phyloP scores from a whole-genome alignment of 495 filamentous ascomycete species.

The Penicillium paradoxum region DNA sequence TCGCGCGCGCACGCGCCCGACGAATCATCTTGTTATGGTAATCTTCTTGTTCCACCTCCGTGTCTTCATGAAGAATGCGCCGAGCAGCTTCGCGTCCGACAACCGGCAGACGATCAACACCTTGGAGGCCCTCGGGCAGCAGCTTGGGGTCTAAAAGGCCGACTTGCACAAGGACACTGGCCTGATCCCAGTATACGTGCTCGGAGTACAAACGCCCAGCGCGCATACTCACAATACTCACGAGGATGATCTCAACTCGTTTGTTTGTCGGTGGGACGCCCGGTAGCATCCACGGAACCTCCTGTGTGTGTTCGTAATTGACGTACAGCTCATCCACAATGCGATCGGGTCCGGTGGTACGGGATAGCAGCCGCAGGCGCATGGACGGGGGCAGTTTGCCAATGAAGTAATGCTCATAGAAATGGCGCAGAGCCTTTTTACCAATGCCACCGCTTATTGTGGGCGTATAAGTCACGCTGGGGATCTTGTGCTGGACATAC shows the following conservation, averaged over 20 bases:
- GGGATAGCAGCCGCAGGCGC: slow-evolving; percentile 62
- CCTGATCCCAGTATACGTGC: slow-evolving; percentile 87
- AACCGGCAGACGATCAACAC: slow-evolving; percentile 62
- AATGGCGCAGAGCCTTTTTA: slow-evolving; percentile 55
- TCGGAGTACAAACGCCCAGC: slow-evolving; percentile 74
- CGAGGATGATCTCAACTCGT: slow-evolving; percentile 64
- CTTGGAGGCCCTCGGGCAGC: slow-evolving; percentile 42
- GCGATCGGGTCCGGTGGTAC: slow-evolving; percentile 60
- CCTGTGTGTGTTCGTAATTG: slow-evolving; percentile 64
- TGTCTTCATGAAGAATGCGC: slow-evolving; percentile 60
- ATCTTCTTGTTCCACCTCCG: slow-evolving; percentile 33
- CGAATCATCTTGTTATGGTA: slow-evolving; percentile 42
- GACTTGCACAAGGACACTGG: slow-evolving; percentile 69
- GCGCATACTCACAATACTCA: slow-evolving; percentile 69
- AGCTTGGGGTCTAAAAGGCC: slow-evolving; percentile 66
- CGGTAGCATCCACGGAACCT: slow-evolving; percentile 77
- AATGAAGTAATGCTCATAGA: slow-evolving; percentile 74
- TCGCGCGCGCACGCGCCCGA: slow-evolving; percentile 22
- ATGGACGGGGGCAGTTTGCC: slow-evolving; percentile 63
- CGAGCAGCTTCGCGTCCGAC: slow-evolving; percentile 61
- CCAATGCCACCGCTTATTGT: slow-evolving; percentile 73
- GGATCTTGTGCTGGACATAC: slow-evolving; percentile 45
- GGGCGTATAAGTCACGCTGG: slow-evolving; percentile 52
- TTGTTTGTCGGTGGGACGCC: slow-evolving; percentile 67
- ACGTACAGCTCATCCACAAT: slow-evolving; percentile 56